Conservation (phyloP, 2,329 filamentous ascomycete species). For the Daldinia eschscholtzii region DNA sequence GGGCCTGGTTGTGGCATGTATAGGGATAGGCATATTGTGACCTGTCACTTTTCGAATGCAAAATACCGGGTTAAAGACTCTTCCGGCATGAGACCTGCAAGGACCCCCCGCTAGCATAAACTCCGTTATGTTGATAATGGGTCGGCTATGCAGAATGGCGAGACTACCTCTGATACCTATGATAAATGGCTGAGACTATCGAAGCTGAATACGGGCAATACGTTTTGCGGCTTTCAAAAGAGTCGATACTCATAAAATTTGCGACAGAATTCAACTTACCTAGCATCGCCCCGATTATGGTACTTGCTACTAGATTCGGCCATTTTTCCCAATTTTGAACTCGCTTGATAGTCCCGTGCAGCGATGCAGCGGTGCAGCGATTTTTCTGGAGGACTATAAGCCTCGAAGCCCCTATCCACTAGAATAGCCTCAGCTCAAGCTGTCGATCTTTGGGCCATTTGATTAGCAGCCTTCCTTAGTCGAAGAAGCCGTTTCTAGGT, state of each 20-base stretch:
- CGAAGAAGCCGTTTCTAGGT: conserved; percentile 22
- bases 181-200: conserved; percentile 27
- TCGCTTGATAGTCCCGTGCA: conserved; percentile 15
- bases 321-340: conserved; percentile 14
- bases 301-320: conserved; percentile 19
- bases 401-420: conserved; percentile 22
- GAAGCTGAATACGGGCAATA: conserved; percentile 24
- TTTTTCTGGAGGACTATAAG: conserved; percentile 20
- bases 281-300: conserved; percentile 14
- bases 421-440: conserved; percentile 28
- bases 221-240: conserved; percentile 32
- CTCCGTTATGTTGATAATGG: conserved; percentile 44
- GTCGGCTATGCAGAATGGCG: conserved; percentile 41
- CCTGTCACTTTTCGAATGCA: conserved; percentile 44
- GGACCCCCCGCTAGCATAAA: conserved; percentile 45
- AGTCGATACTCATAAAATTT: conserved; percentile 31
- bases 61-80: conserved; percentile 42
- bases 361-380: conserved; percentile 18
- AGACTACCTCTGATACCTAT: conserved; percentile 35
- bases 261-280: conserved; percentile 14
- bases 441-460: conserved; percentile 21
- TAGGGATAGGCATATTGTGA: conserved; percentile 35
- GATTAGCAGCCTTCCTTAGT: conserved; percentile 26
- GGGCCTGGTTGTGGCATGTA: conserved; percentile 30
- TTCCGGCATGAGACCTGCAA: conserved; percentile 44